Evolutionary conservation across 1,284 basidiomycete genomes (phyloP).

Genomic region (Boletus semigastroideus): DNA sequence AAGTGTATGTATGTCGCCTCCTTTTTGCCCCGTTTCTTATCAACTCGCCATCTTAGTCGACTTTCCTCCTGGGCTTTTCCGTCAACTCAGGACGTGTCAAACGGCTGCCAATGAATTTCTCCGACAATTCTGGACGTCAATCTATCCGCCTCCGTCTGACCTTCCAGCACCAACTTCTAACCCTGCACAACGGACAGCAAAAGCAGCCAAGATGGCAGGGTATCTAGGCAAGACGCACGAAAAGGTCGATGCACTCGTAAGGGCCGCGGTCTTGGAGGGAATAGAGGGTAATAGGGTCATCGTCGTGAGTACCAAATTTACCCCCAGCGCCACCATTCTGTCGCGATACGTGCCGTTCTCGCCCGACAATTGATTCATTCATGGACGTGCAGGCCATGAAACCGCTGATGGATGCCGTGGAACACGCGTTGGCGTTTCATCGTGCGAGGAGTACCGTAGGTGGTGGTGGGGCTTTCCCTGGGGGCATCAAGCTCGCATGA

Average conservation of each 20-base stretch:
- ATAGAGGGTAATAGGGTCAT: conserved; percentile 65
- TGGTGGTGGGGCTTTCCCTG: conserved; percentile 5
- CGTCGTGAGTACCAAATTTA: conserved; percentile 52
- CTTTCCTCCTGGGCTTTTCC: conserved; percentile 76
- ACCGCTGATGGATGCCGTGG: conserved; percentile 75
- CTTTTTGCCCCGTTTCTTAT: conserved; percentile 1
- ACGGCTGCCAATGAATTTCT: conserved; percentile 95
- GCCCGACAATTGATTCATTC: conserved; percentile 4
- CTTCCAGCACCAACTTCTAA: conserved; percentile 47
- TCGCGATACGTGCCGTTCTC: neutral
- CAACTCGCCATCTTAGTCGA: conserved; percentile 49
- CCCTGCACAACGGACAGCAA: conserved; percentile 65
- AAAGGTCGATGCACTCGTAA: conserved; percentile 77
- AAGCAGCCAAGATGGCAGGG: conserved; percentile 82
- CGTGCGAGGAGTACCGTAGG: conserved; percentile 28
- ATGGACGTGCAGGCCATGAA: conserved; percentile 65
- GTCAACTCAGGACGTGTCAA: conserved; percentile 85
- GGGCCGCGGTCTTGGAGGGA: conserved; percentile 58
- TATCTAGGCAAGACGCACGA: conserved; percentile 79
- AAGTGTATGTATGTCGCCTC: conserved; percentile 49
- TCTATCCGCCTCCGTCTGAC: conserved; percentile 75
- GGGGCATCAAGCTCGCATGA: conserved; percentile 15
- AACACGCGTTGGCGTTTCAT: conserved; percentile 71
- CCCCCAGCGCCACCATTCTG: neutral
- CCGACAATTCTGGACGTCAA: conserved; percentile 91